Conservation (phyloP, 2,329 filamentous ascomycete species). For the Epichloe amarillans region DNA sequence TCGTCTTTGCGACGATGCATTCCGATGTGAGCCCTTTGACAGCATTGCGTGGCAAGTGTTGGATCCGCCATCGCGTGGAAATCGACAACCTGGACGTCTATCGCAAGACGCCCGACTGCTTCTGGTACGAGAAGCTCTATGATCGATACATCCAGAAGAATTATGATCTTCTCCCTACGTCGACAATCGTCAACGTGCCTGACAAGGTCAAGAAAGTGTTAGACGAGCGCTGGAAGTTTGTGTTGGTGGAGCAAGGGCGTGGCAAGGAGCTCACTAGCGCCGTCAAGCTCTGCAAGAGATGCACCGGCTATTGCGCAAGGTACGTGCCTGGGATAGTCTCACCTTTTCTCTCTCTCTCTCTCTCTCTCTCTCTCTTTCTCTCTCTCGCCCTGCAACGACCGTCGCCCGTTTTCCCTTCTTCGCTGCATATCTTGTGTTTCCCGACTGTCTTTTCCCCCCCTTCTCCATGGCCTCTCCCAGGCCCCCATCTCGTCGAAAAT, state of each 20-base stretch:
- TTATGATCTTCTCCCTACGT: slow-evolving; percentile 91
- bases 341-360: not conserved
- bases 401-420: not conserved
- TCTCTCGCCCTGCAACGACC: too few relatives aligned
- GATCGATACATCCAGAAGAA: slow-evolving; percentile 97
- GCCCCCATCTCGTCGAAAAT: too few relatives aligned
- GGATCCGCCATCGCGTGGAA: slow-evolving; percentile 77
- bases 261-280: slow-evolving; percentile 92
- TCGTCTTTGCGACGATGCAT: slow-evolving; percentile 96
- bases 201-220: slow-evolving; percentile 90
- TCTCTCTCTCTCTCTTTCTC: not conserved
- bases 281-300: slow-evolving; percentile 92
- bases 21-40: slow-evolving; percentile 90
- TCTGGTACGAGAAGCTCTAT: slow-evolving; percentile 96
- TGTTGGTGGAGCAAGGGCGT: slow-evolving; percentile 84
- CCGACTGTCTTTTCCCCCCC: not conserved
- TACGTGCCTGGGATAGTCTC: slow-evolving; percentile 26
- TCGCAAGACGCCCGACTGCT: slow-evolving; percentile 71
- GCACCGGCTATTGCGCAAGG: slow-evolving; percentile 80
- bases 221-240: slow-evolving; percentile 92
- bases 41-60: slow-evolving; percentile 84
- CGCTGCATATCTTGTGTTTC: not conserved
- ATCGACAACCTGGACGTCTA: slow-evolving; percentile 73
- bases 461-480: not conserved
- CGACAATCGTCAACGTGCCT: slow-evolving; percentile 89